Conservation (phyloP, 495 filamentous ascomycete genomes). For the Aspergillus conjunctus region DNA sequence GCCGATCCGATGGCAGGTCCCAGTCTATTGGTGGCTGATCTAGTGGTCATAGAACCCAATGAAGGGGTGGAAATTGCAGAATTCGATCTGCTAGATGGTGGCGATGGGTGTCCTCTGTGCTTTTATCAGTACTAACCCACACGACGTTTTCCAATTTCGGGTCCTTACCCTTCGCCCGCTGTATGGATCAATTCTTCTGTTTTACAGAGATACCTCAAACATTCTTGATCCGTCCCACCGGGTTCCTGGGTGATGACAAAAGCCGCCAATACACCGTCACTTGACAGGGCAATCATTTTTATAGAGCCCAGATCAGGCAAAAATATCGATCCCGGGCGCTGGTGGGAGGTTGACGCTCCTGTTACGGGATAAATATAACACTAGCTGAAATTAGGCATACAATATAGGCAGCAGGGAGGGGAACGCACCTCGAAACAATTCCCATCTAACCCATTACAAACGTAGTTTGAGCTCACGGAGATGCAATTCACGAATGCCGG, state of each 20-base stretch:
- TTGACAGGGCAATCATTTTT: conserved; percentile 19
- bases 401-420: neutral
- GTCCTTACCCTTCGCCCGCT: conserved; percentile 12
- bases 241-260: conserved; percentile 16
- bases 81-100: conserved; percentile 17
- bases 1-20: conserved; percentile 5
- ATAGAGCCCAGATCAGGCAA: conserved; percentile 14
- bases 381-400: conserved; percentile 6
- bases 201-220: conserved; percentile 16
- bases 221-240: conserved; percentile 4
- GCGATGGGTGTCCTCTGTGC: neutral
- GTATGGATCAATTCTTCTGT: conserved; percentile 20
- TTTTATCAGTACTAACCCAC: neutral
- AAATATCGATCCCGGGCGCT: neutral
- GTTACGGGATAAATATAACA: conserved; percentile 19
- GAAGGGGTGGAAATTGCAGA: conserved; percentile 16
- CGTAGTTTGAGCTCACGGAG: conserved; percentile 19
- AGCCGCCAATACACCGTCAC: conserved; percentile 16
- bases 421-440: conserved; percentile 18
- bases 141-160: neutral
- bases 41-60: neutral
- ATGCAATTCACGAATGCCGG: conserved; percentile 15
- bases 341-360: neutral
- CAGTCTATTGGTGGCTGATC: conserved; percentile 10
- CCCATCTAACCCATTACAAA: conserved; percentile 11